These are phyloP conservation scores for Dothiorella sarmentorum DNA, from an alignment of 2,329 filamentous ascomycete species.

Conservation along the genomic window DNA sequence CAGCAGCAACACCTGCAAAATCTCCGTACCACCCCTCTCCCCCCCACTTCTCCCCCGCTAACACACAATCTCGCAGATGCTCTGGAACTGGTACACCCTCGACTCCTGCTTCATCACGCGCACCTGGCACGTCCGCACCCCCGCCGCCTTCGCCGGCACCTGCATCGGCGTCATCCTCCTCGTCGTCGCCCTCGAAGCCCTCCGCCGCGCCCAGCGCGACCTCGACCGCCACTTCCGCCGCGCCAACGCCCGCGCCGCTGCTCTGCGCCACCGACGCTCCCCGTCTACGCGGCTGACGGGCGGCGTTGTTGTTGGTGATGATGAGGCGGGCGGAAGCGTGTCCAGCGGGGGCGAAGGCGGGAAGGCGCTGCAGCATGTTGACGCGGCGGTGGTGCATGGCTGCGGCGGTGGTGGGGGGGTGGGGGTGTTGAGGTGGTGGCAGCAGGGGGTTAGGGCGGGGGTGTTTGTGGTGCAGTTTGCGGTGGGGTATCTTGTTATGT, in stretches of 20 bases:
- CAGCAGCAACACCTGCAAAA: conserved; percentile 34
- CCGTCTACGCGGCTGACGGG: no score
- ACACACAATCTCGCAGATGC: conserved; percentile 55
- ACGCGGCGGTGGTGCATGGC: background rate
- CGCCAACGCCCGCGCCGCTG: background rate
- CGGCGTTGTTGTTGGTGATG: no score
- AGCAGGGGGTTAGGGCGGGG: conserved; percentile 64
- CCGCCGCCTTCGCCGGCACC: conserved; percentile 71
- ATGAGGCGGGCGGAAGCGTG: background rate
- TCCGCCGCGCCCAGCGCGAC: conserved; percentile 67
- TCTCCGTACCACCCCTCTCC: conserved; percentile 30
- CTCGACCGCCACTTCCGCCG: conserved; percentile 66
- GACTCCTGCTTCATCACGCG: conserved; percentile 67
- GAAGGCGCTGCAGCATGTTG: background rate
- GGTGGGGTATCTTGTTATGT: conserved; percentile 76
- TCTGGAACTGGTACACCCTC: conserved; percentile 75
- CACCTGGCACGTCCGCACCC: conserved; percentile 68
- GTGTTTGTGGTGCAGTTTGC: conserved; percentile 70
- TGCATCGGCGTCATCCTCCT: conserved; percentile 77
- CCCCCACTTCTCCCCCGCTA: background rate
- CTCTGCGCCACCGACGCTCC: background rate
- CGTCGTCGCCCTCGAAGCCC: conserved; percentile 66
- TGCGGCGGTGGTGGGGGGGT: conserved; percentile 52
- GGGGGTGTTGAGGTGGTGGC: conserved; percentile 39
- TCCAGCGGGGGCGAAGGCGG: background rate